Evolutionary conservation across 2,329 filamentous ascomycete genomes (phyloP).

Genomic region (Aspergillus awamori): DNA sequence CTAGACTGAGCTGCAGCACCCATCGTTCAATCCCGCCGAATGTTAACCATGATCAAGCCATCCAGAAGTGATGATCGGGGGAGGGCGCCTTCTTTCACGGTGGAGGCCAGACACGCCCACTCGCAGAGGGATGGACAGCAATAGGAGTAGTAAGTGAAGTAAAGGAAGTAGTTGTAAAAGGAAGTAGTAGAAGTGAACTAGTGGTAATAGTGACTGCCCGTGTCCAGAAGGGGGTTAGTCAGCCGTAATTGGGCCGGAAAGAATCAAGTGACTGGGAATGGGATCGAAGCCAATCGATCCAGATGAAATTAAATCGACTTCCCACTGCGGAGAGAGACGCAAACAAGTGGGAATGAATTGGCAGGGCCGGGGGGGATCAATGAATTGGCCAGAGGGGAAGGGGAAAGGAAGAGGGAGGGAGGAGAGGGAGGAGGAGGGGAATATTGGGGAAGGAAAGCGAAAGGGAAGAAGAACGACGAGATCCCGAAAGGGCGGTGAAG

Average conservation of each 20-base stretch:
- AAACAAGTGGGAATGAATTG: too few relatives aligned
- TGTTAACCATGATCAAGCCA: slow-evolving; percentile 31
- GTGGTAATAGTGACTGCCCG: neutral
- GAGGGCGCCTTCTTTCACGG: slow-evolving; percentile 6
- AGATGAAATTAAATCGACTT: too few relatives aligned
- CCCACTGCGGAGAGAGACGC: neutral
- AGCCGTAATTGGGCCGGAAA: neutral
- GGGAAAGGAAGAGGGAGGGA: slow-evolving; percentile 8
- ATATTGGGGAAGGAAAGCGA: slow-evolving; percentile 11
- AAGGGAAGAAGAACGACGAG: slow-evolving; percentile 15
- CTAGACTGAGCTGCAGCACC: slow-evolving; percentile 36
- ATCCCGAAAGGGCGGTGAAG: slow-evolving; percentile 31
- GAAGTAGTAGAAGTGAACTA: neutral
- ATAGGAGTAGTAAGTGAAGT: neutral
- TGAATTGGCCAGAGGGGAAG: slow-evolving; percentile 7
- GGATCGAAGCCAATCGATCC: neutral
- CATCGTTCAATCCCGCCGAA: slow-evolving; percentile 35
- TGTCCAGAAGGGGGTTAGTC: neutral
- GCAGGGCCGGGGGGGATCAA: neutral
- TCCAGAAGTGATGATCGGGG: slow-evolving; percentile 2
- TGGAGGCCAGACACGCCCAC: slow-evolving; percentile 9
- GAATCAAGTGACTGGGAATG: neutral
- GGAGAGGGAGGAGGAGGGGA: slow-evolving; percentile 22
- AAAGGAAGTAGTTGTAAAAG: too few relatives aligned
- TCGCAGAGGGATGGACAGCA: slow-evolving; percentile 2